Evolutionary conservation across 257 asterid species (phyloP), one percentile per base, ranked within the genome.

Genomic region (Rhazya stricta): DNA sequence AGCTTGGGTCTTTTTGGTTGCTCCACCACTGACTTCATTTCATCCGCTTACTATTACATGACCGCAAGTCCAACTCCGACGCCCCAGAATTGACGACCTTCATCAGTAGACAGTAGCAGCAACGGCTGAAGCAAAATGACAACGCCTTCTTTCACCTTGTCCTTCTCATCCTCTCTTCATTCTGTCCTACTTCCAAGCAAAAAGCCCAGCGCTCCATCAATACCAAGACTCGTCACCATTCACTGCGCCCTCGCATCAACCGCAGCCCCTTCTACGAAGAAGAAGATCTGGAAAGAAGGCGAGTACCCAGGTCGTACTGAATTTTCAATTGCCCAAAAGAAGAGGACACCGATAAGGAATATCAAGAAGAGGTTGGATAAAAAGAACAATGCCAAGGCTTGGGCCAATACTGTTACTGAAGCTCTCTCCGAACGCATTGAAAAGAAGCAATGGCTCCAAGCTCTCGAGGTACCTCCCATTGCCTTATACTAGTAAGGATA

Each of bases 381-480:
- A 46, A 91, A 84, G 81, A 81, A 76, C 36, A 84, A 78, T 30
- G 90, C 90, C 76, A 85, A 61, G 65, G 89, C 85, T n/a, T 90
- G 96, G 96, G 96, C 65, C 77, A 88, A 78, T 72, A 89, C 97
- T 4, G 96, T 92, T 79, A 83, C 97, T 43, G 96, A 92, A 86
- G 83, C 93, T 63, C 96, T 92, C 71, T 82, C 92, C 63, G 93
- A 86, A 13, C 83, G 86, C 79, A 84, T 91, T 76, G 86, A 83
- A 15, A 89, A 82, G 37, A 92, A 89, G 58, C 92, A 89, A 71
- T 92, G 96, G 97, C 72, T 56, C 36, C 87, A 84, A 36, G 92
- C 97, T 69, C 90, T 92, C 68, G 81, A 90, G 96, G 97, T 92
- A 75, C 63, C 41, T 37, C 32, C 21, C 57, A 50, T 32, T 19